Base-by-base conservation (phyloP, 805 yeast genomes). In the Teunomyces panamensis region DNA sequence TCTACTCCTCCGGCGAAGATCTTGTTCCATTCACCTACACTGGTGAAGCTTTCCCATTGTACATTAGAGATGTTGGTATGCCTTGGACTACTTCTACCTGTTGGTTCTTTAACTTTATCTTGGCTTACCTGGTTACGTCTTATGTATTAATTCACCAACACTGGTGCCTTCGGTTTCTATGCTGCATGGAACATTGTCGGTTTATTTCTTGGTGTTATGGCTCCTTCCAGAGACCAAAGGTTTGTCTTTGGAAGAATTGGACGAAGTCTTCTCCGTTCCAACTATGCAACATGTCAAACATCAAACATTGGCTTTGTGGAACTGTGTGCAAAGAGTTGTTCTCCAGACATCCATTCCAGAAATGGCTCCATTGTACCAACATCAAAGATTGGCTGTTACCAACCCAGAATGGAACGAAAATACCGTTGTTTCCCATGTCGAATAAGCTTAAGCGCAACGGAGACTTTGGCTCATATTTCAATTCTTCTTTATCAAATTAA, bases 1-100 rank as follows among this genome's bases (percentile, higher is more conserved):
- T 85, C 48, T 89, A 89, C 67, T 86, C 95, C 0, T 81, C 87
- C 4, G 92, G 95, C 46, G 89, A 86, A 64, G 96, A 96, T 41
- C 95, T 94, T 11, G 94, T 89, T 39, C 95, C 96, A 3, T 89
- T 88, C 71, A 85, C 94, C 2, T 87, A 89, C 60, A 83, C 90
- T 26, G 95, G 96, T 9, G 96, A 89, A 65, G 87, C 85, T 57
- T 80, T 71, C 85, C 89, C 92, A 50, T 73, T 87, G 59, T 85
- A 85, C 59, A 80, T 87, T 51, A 80, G 95, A 68, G 90, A 88
- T 55, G 68, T 87, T 44, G 91, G 92, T 47, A 85, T 89, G 83
- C 83, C 90, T 2, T 73, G 83, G 53, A 92, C 91, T 28, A 83
- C 91, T 27, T 84, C 87, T 17, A 80, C 85, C 14, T 74, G 85